These are phyloP conservation scores for Physcomitrellopsis africana DNA, from an alignment of 225 moss, liverwort and hornwort species.

Conservation along the genomic window DNA sequence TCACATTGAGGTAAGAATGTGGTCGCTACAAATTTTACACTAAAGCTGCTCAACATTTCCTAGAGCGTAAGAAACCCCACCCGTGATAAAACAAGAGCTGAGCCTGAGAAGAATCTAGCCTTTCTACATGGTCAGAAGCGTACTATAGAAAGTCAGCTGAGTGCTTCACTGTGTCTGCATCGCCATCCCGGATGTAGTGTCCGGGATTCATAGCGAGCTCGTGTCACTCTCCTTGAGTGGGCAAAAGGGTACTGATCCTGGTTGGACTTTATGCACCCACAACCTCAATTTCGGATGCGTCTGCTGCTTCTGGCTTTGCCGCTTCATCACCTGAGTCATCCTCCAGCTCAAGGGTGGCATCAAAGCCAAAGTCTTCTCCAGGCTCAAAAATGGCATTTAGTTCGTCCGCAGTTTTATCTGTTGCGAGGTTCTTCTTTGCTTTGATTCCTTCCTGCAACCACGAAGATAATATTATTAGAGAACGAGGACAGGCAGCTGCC, in stretches of 20 bases:
- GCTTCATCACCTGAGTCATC: conserved; percentile 45
- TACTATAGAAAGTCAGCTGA: neutral
- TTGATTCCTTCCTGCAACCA: conserved; percentile 73
- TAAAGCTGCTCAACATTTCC: neutral
- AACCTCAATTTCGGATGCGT: conserved; percentile 50
- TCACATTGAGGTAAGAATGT: neutral
- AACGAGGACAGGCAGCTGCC: neutral
- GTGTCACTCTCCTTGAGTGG: neutral
- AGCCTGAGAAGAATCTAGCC: conserved; percentile 5
- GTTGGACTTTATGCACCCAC: conserved; percentile 34
- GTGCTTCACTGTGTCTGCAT: neutral
- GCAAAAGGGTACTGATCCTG: neutral
- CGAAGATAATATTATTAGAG: neutral
- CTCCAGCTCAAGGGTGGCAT: conserved; percentile 80
- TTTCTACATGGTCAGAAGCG: conserved; percentile 15
- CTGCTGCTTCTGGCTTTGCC: conserved; percentile 31
- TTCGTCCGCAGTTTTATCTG: conserved; percentile 72
- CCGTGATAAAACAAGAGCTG: neutral
- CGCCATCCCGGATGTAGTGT: neutral
- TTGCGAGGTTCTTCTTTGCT: conserved; percentile 71
- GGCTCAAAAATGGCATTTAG: conserved; percentile 66
- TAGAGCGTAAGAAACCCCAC: conserved; percentile 1
- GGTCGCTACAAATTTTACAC: conserved; percentile 8
- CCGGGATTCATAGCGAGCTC: neutral
- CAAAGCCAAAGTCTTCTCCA: conserved; percentile 77